Evolutionary conservation across 176 grass and related monocot species (phyloP), one percentile per base, ranked within the genome.

Genomic region (Musa troglodytarum): DNA sequence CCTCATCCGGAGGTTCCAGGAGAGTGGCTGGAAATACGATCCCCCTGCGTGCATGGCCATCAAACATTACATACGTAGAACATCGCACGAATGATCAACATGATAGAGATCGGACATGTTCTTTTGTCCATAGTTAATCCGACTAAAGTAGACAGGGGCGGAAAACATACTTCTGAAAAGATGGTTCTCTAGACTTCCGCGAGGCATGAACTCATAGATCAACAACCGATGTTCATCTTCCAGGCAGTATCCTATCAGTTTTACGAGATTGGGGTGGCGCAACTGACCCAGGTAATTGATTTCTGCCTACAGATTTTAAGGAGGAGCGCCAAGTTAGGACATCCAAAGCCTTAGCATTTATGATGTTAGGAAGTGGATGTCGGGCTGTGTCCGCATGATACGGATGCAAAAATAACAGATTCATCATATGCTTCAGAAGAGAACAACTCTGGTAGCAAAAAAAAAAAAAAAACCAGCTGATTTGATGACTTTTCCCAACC

Each of bases 181-280:
- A 81, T 98, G 94, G 82, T 98, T 92, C 86, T 98, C 94, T 84
- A 98, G 84, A 81, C 94, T 93, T 71, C 94, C 94, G 69, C 84
- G 87, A 17, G 88, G 88, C 90, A 98, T 93, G 80, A 91, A 98
- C 65, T 98, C 94, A 2, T 98, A 98, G 21, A 98, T 88, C 24
- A 98, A 88, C 71, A 98, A 88, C 28, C 94, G 67, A 57, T 98
- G 90, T 61, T 93, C 90, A 15, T 98, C 94, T 81, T 98, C 94
- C 23, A 93, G 62, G 86, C 94, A 98, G 77, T 91, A 98, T 28
- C 94, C 94, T 8, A 89, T 78, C n/a, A 98, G 86, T 66, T 86
- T 98, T 61, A 98, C 94, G 59, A 98, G 94, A 85, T 98, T 98
- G 23, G 94, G 90, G 78, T 98, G 94, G n/a, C 80, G 82, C 16